phyloP scores from a whole-genome alignment of 1,284 basidiomycete genomes.

The Neotropicomus parvogracilis region DNA sequence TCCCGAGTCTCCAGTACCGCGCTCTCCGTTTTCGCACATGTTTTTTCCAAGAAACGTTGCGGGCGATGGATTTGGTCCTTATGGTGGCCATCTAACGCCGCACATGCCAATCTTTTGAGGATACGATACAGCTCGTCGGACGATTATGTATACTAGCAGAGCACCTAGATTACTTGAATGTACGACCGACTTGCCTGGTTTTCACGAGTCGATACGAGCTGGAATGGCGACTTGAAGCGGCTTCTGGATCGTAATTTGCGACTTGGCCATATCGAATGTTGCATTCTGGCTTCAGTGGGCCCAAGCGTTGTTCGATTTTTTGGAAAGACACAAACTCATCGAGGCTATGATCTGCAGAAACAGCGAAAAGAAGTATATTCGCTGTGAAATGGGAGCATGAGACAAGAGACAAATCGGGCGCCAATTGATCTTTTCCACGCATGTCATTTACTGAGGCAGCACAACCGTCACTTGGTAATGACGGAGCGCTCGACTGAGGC shows the following conservation, averaged over 20 bases:
- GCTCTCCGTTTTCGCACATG: slow-evolving; percentile 8
- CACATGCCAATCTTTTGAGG: neutral
- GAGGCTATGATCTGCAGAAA: too few relatives aligned
- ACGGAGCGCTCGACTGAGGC: slow-evolving; percentile 22
- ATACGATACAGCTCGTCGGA: neutral
- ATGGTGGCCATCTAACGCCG: slow-evolving; percentile 5
- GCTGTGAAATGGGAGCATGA: too few relatives aligned
- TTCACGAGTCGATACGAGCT: neutral
- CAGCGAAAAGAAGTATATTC: too few relatives aligned
- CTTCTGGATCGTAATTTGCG: too few relatives aligned
- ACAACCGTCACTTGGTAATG: slow-evolving; percentile 21
- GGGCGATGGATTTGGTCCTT: slow-evolving; percentile 17
- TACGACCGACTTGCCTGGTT: neutral
- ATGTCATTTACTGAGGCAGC: slow-evolving; percentile 12
- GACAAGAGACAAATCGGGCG: too few relatives aligned
- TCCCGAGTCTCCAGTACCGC: slow-evolving; percentile 11
- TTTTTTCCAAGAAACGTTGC: slow-evolving; percentile 14
- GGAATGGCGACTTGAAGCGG: too few relatives aligned
- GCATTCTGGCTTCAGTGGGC: too few relatives aligned
- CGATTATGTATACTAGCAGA: neutral
- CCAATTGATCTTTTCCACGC: too few relatives aligned
- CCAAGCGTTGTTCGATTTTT: too few relatives aligned
- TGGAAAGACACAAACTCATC: too few relatives aligned
- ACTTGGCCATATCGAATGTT: too few relatives aligned
- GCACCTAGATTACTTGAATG: neutral